phyloP scores from a whole-genome alignment of 177 flowering plant species.

The Tripterygium wilfordii region DNA sequence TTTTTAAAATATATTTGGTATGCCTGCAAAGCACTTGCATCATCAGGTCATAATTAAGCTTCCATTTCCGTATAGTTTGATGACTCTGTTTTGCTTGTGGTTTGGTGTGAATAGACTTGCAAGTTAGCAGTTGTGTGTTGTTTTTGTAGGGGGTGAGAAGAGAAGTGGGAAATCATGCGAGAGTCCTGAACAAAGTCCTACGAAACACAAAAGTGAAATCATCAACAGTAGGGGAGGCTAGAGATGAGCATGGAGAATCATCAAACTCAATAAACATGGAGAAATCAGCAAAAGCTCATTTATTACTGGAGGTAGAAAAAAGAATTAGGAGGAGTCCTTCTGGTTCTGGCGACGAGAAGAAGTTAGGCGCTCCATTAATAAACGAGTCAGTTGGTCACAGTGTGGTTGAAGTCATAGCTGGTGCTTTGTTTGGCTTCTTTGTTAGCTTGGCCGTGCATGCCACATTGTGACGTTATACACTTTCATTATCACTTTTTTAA shows the following conservation, averaged over 20 bases:
- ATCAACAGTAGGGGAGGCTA: no score
- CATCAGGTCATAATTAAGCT: no score
- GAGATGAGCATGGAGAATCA: constrained; percentile 11
- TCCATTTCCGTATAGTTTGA: no score
- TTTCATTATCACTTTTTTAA: no score
- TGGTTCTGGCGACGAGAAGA: constrained; percentile 3
- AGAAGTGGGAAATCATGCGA: constrained; percentile 85
- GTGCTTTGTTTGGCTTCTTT: constrained; percentile 71
- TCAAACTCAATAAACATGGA: constrained; percentile 14
- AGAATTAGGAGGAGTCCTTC: no score
- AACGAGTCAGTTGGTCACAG: constrained; percentile 87
- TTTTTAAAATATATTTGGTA: no score
- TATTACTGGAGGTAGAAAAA: constrained; percentile 9
- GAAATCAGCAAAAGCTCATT: constrained; percentile 9
- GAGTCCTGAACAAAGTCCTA: constrained; percentile 38
- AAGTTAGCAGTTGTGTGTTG: not conserved
- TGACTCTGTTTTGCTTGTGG: no score
- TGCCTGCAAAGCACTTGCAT: no score
- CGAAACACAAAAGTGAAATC: constrained; percentile 11
- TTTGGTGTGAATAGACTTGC: no score
- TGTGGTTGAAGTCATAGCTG: constrained; percentile 74
- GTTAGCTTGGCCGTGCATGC: constrained; percentile 46
- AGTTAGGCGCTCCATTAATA: constrained; percentile 28
- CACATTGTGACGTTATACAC: constrained; percentile 15
- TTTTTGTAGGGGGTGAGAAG: constrained; percentile 74